Evolutionary conservation across 164 flowering plant species (phyloP).

Genomic region (Nymphaea colorata): DNA sequence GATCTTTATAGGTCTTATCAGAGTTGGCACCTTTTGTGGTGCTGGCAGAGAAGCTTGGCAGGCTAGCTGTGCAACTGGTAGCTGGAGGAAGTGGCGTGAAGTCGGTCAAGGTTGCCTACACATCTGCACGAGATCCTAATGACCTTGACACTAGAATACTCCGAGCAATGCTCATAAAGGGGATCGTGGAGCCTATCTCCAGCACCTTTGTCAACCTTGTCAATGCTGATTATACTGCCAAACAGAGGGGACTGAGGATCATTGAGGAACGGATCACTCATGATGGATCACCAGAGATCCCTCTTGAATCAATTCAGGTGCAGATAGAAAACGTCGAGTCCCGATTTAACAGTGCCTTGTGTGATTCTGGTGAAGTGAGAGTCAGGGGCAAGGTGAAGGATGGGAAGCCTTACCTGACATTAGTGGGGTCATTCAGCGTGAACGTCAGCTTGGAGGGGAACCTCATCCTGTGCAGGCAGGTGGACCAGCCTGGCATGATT

Average conservation of each 20-base stretch:
- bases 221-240: constrained; percentile 91
- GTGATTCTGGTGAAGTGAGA: constrained; percentile 71
- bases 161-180: constrained; percentile 90
- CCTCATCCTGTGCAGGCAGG: constrained; percentile 79
- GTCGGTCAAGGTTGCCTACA: constrained; percentile 62
- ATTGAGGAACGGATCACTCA: constrained; percentile 54
- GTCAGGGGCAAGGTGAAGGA: constrained; percentile 83
- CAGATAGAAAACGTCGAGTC: constrained; percentile 83
- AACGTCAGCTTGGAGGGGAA: constrained; percentile 89
- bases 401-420: constrained; percentile 74
- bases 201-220: constrained; percentile 71
- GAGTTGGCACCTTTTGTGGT: constrained; percentile 74
- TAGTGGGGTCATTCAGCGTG: constrained; percentile 83
- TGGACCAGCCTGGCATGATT: constrained; percentile 92
- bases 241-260: constrained; percentile 71
- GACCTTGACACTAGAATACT: constrained; percentile 89
- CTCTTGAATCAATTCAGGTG: constrained; percentile 66
- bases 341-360: constrained; percentile 74
- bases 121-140: constrained; percentile 76
- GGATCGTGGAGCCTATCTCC: constrained; percentile 85
- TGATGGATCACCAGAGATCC: constrained; percentile 81
- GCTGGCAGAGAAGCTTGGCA: constrained; percentile 83
- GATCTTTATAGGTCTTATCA: constrained; percentile 37
- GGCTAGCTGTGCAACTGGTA: constrained; percentile 78
- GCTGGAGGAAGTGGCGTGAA: constrained; percentile 90